Conservation (phyloP, 2,329 filamentous ascomycete genomes). For the Alternaria arbusti region DNA sequence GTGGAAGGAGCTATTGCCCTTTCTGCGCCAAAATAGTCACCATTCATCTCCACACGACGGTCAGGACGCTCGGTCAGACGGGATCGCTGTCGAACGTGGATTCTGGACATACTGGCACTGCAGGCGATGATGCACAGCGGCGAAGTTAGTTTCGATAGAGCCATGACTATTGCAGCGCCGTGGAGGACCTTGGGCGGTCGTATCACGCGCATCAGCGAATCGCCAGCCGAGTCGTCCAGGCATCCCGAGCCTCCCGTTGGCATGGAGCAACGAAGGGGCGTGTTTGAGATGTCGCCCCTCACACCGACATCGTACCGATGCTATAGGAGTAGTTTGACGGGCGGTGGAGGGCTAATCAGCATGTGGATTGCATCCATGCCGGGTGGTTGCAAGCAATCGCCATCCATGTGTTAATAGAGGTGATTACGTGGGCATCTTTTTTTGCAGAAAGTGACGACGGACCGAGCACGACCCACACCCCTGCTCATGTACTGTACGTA, state of each 20-base stretch:
- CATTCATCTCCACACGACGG: constrained; percentile 34
- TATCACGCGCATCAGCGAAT: constrained; percentile 13
- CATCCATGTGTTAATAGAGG: constrained; percentile 9
- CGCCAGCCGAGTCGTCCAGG: constrained; percentile 7
- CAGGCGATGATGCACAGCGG: constrained; percentile 19
- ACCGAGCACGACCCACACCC: constrained; percentile 12
- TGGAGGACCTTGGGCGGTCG: constrained; percentile 1
- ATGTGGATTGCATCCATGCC: constrained; percentile 9
- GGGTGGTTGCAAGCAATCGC: constrained; percentile 1
- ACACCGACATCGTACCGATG: constrained; percentile 15
- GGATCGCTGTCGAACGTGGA: constrained; percentile 5
- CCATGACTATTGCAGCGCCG: constrained; percentile 19
- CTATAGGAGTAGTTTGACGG: background rate
- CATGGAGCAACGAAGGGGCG: constrained; percentile 16
- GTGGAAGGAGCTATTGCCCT: constrained; percentile 24
- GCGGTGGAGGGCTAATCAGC: constrained; percentile 13
- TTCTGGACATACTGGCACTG: constrained; percentile 6
- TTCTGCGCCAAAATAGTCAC: constrained; percentile 32
- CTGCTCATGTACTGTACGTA: constrained; percentile 15
- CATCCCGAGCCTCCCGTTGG: constrained; percentile 14
- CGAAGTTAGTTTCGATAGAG: constrained; percentile 16
- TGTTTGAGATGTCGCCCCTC: constrained; percentile 22
- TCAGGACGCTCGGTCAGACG: constrained; percentile 27
- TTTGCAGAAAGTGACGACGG: background rate
- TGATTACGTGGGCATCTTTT: constrained; percentile 25